These are phyloP conservation scores for Vitis riparia DNA, from an alignment of 164 flowering plant species.

Conservation along the genomic window DNA sequence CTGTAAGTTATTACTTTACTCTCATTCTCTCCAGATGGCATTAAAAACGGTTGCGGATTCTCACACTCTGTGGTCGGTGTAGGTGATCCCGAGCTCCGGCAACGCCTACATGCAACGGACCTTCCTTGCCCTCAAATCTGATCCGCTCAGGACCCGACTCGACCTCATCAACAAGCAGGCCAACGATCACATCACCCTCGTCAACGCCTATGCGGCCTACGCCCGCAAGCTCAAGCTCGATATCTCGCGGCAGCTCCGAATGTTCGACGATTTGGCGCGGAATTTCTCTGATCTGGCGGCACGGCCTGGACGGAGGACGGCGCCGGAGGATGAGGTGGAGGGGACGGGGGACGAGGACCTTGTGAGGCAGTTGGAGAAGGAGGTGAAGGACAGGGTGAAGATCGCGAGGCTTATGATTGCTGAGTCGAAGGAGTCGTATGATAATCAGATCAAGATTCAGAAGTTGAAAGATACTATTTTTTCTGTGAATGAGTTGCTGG, in stretches of 20 bases:
- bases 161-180: conserved; percentile 84
- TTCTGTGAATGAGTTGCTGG: conserved; percentile 76
- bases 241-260: conserved; percentile 60
- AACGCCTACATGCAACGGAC: conserved; percentile 66
- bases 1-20: conserved; percentile 32
- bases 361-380: conserved; percentile 87
- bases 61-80: neutral
- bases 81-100: conserved; percentile 42
- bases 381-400: conserved; percentile 83
- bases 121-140: conserved; percentile 74
- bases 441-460: conserved; percentile 94
- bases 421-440: conserved; percentile 85
- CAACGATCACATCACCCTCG: conserved; percentile 71
- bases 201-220: conserved; percentile 83
- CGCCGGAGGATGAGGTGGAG: conserved; percentile 53
- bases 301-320: conserved; percentile 37
- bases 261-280: conserved; percentile 71
- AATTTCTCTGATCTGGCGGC: conserved; percentile 54
- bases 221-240: conserved; percentile 91
- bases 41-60: neutral
- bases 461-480: conserved; percentile 91
- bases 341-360: conserved; percentile 74
- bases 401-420: conserved; percentile 60
- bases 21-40: neutral
- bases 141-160: conserved; percentile 73